A percentile compares a stretch with the other conserved stretches of the same genome.
Evolutionary conservation across 2,329 filamentous ascomycete species (phyloP).

Genomic region (Fusarium sp.): DNA sequence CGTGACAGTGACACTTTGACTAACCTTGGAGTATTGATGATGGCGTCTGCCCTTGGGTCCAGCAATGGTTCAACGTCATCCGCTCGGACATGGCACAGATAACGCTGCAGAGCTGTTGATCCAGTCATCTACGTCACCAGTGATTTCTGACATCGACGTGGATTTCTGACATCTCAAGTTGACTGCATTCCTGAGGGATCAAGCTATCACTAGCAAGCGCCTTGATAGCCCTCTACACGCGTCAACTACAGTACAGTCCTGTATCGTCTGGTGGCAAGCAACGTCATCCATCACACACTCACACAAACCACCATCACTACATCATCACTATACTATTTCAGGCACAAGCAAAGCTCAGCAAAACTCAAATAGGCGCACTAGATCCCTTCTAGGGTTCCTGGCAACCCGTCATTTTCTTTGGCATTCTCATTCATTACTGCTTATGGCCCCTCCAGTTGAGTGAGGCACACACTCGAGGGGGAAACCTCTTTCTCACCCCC

Average conservation of each 20-base stretch:
- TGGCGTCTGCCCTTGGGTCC: not conserved
- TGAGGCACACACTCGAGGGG: conserved; percentile 21
- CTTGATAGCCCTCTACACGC: not conserved
- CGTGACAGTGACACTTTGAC: not conserved
- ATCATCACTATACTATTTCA: conserved; percentile 14
- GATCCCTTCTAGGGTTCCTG: not conserved
- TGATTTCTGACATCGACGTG: conserved; percentile 8
- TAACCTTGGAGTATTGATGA: not conserved
- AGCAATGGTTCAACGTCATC: not conserved
- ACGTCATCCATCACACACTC: conserved; percentile 29
- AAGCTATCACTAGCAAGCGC: not conserved
- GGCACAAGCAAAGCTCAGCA: conserved; percentile 11
- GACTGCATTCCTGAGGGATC: not conserved
- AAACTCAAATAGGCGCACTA: conserved; percentile 17
- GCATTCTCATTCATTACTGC: conserved; percentile 42
- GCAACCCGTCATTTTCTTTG: conserved; percentile 2
- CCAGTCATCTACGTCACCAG: not conserved
- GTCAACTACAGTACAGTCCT: not conserved
- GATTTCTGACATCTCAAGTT: not conserved
- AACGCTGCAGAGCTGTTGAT: not conserved
- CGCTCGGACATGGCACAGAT: not conserved
- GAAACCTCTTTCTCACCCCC: conserved; percentile 18
- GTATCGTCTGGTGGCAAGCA: conserved; percentile 22
- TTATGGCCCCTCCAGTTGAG: conserved; percentile 34
- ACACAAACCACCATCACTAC: conserved; percentile 7